Base-by-base conservation (phyloP, 495 filamentous ascomycete species). In the Amphirosellinia nigrospora region DNA sequence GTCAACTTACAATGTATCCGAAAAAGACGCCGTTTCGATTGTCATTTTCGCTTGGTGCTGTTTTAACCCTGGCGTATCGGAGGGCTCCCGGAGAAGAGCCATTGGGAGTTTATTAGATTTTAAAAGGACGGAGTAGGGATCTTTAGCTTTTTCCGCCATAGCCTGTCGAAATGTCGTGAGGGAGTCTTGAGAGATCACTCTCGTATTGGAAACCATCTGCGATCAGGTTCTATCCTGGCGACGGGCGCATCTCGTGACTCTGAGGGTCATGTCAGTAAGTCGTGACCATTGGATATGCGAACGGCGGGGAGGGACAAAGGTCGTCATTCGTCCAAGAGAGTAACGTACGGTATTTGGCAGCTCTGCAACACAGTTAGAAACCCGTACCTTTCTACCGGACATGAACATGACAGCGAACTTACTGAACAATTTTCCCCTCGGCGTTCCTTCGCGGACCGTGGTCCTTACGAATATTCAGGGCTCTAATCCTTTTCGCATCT, bases 91-190 rank as follows among this genome's bases (percentile, higher is more conserved):
- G 70, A 95, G 91, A 76, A 94, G 82, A 61, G 84, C 73, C 93
- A 96, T 93, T 26, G 94, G 93, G 46, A 97, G 82, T 82, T 98
- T 98, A 80, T 98, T 98, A 60, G 90, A 91, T 83, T 97, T 97
- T 39, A 99, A 82, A 11, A 98, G 88, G 56, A 97, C 94, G 64
- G 91, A 88, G 81, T 97, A 97, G 1, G 96, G 96, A 77, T 99
- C 95, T 26, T 90, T 89, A 26, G 92, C 89, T 80, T 93, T 90
- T 80, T 94, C 94, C 11, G 92, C 93, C 79, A 98, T 94, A 16
- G 96, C 96, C 69, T 96, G 93, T 56, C 96, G 90, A 82, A 99
- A 99, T 83, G 87, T 70, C 96, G 84, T 28, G 46, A 79, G 64
- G 41, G 79, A 81, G 61, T 91, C 89, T 71, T 91, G 89, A 15